A percentile compares a stretch with the other conserved stretches of the same genome.
phyloP scores from a whole-genome alignment of 2,329 filamentous ascomycete genomes.

The Penicillium polonicum region DNA sequence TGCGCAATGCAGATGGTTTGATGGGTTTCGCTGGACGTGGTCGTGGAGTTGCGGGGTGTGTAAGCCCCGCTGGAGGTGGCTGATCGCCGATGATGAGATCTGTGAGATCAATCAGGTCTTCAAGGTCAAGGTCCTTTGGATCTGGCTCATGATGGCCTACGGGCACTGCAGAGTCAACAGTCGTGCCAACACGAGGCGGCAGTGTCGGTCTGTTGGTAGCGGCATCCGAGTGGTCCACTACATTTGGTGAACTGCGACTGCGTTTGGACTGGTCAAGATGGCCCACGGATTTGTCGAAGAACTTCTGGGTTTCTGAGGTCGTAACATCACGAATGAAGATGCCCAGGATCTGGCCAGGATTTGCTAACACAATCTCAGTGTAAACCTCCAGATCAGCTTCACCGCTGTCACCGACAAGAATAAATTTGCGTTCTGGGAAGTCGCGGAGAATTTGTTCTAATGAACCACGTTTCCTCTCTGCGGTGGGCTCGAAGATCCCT shows the following conservation, averaged over 20 bases:
- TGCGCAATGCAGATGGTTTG: slow-evolving; percentile 46
- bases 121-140: slow-evolving; percentile 28
- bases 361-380: slow-evolving; percentile 81
- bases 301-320: slow-evolving; percentile 68
- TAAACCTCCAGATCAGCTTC: slow-evolving; percentile 97
- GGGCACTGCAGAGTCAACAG: slow-evolving; percentile 25
- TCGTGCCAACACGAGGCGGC: slow-evolving; percentile 35
- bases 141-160: slow-evolving; percentile 15
- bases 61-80: slow-evolving; percentile 12
- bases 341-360: slow-evolving; percentile 78
- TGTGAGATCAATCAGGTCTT: slow-evolving; percentile 42
- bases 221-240: slow-evolving; percentile 29
- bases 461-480: slow-evolving; percentile 87
- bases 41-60: slow-evolving; percentile 22
- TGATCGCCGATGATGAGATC: slow-evolving; percentile 31
- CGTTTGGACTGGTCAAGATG: slow-evolving; percentile 29
- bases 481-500: slow-evolving; percentile 95
- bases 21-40: slow-evolving; percentile 44
- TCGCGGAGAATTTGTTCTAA: slow-evolving; percentile 82
- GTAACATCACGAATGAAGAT: slow-evolving; percentile 97
- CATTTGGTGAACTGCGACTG: slow-evolving; percentile 27
- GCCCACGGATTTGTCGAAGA: slow-evolving; percentile 68
- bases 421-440: slow-evolving; percentile 84
- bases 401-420: slow-evolving; percentile 91
- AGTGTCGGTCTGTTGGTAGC: slow-evolving; percentile 37